These are phyloP conservation scores for Solanum chacoense DNA, from an alignment of 305 asterid genomes.

Conservation along the genomic window DNA sequence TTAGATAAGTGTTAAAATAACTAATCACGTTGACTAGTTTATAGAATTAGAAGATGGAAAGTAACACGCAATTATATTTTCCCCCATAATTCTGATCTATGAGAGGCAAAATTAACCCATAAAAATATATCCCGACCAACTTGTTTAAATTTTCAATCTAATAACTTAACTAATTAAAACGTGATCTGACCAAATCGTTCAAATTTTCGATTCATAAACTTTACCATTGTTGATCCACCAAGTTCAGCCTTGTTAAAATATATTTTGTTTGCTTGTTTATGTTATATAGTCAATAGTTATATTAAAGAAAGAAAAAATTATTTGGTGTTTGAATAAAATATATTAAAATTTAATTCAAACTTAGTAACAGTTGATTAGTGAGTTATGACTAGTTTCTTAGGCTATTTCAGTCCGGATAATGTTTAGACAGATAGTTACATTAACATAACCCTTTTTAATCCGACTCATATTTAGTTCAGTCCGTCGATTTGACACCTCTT, in stretches of 20 bases:
- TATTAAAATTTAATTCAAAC: background rate
- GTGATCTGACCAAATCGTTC: background rate
- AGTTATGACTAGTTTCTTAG: background rate
- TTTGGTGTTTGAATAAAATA: too few relatives aligned
- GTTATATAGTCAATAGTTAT: background rate
- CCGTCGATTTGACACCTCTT: too few relatives aligned
- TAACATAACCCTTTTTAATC: too few relatives aligned
- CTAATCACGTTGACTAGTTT: background rate
- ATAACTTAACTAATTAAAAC: too few relatives aligned
- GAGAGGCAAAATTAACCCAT: too few relatives aligned
- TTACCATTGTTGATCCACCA: background rate
- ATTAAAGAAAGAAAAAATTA: too few relatives aligned
- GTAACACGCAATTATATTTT: background rate
- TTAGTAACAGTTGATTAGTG: background rate
- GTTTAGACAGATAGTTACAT: background rate
- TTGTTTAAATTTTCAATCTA: too few relatives aligned
- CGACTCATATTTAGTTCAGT: too few relatives aligned
- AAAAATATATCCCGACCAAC: too few relatives aligned
- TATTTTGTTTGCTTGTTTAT: background rate
- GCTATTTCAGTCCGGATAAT: background rate
- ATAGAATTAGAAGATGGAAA: background rate
- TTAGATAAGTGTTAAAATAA: background rate
- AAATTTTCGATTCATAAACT: too few relatives aligned
- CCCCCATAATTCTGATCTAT: fast-evolving
- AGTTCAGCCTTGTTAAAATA: background rate